These are phyloP conservation scores for Venturia pyrina DNA, from an alignment of 2,329 filamentous ascomycete species.

Conservation along the genomic window DNA sequence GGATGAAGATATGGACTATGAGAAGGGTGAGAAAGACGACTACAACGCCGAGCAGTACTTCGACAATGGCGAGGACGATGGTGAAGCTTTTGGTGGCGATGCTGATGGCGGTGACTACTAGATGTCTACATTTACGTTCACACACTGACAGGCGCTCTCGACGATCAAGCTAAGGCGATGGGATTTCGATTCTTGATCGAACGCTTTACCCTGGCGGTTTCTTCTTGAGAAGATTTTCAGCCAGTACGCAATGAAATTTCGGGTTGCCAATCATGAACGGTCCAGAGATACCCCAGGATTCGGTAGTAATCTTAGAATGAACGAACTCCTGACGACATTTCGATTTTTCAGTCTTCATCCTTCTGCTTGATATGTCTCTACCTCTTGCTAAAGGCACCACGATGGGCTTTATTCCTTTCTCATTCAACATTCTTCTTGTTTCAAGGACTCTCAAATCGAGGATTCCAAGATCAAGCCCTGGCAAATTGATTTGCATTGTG, in stretches of 20 bases:
- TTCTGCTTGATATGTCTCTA: no score
- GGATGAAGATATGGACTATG: constrained; percentile 48
- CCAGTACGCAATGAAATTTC: background rate
- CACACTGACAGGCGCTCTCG: background rate
- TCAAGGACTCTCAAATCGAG: background rate
- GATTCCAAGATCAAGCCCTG: no score
- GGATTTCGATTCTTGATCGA: background rate
- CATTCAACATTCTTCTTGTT: no score
- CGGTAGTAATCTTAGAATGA: background rate
- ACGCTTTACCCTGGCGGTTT: background rate
- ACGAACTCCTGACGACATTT: no score
- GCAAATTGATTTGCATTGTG: no score
- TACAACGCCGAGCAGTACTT: constrained; percentile 58
- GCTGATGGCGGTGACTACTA: constrained; percentile 6
- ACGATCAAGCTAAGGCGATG: background rate
- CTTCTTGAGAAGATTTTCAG: background rate
- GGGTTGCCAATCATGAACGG: background rate
- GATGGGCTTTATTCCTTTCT: no score
- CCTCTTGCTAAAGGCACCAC: no score
- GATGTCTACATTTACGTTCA: background rate
- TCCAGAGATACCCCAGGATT: background rate
- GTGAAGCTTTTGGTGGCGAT: constrained; percentile 23
- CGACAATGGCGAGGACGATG: constrained; percentile 48
- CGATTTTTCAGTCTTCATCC: no score
- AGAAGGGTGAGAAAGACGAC: constrained; percentile 47